A percentile compares a stretch with the other conserved stretches of the same genome.
phyloP scores from a whole-genome alignment of 1,139 yeast species.

The Geotrichum reessii region DNA sequence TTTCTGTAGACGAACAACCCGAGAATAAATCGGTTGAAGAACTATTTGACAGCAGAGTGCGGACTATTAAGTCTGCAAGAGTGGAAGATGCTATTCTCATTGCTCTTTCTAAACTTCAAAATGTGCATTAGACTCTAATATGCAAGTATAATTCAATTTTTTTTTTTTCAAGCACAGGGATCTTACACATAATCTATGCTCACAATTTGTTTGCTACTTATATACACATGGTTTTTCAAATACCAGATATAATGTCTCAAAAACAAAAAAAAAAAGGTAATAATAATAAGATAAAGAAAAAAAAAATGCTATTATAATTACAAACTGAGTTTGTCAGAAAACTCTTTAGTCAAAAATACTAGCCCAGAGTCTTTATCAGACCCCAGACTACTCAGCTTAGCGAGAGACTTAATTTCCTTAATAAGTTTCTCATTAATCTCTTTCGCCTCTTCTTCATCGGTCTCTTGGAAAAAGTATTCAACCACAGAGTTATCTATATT shows the following conservation, averaged over 20 bases:
- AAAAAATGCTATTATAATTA: neutral
- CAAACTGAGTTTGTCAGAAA: slow-evolving; percentile 5
- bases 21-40: neutral
- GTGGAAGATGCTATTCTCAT: slow-evolving; percentile 3
- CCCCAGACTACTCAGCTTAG: slow-evolving; percentile 1
- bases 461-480: slow-evolving; percentile 7
- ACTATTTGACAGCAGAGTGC: neutral
- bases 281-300: neutral
- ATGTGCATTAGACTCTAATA: neutral
- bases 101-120: neutral
- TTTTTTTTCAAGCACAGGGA: too few relatives aligned
- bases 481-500: slow-evolving; percentile 11
- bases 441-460: slow-evolving; percentile 4
- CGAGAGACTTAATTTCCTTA: slow-evolving; percentile 1
- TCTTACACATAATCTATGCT: too few relatives aligned
- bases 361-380: neutral
- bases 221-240: too few relatives aligned
- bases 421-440: neutral
- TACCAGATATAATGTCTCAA: too few relatives aligned
- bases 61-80: neutral
- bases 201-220: too few relatives aligned
- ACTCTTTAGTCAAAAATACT: neutral
- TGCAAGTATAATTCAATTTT: too few relatives aligned
- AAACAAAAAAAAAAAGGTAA: neutral
- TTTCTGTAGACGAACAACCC: neutral